Evolutionary conservation across 768 basidiomycete species (phyloP), one percentile per base, ranked within the genome.

Genomic region (Trametes elegans): DNA sequence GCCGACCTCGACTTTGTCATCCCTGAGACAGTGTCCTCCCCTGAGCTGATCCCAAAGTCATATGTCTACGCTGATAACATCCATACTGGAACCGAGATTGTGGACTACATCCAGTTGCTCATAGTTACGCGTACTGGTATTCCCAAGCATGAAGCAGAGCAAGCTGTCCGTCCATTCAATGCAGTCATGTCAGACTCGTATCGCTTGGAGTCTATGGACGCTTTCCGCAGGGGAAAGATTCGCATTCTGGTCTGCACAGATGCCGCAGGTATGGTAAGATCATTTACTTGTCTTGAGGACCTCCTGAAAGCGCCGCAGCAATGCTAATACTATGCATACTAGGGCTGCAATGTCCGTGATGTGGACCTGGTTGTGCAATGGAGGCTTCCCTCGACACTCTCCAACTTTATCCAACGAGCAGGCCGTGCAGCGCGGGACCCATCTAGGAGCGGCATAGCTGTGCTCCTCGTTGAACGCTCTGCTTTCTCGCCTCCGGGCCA

Each of bases 281-380:
- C 13, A 1, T 1, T 9, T 31, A 31, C n/a, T n/a, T n/a, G n/a
- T n/a, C n/a, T n/a, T n/a, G n/a, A n/a, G n/a, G n/a, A n/a, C n/a
- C n/a, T n/a, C n/a, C n/a, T n/a, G n/a, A n/a, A n/a, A n/a, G n/a
- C n/a, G n/a, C n/a, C n/a, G n/a, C n/a, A n/a, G n/a, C n/a, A n/a
- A n/a, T n/a, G n/a, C n/a, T n/a, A 36, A 36, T 36, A n/a, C 35
- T 36, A n/a, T n/a, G 18, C 5, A 13, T n/a, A 8, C 35, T 3
- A 59, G 44, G 58, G 74, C 1, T 64, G 49, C 19, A 53, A 62
- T 55, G 49, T 60, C 55, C 64, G 43, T 0, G 66, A 73, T 43
- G 62, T 76, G 3, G 71, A 72, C 11, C 26, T 72, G 18, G 73
- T 74, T 1, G 67, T 74, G 0, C 73, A 74, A 36, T 76, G 73